These are phyloP conservation scores for Termitomyces bulborhizus DNA, from an alignment of 768 basidiomycete species.

Conservation along the genomic window DNA sequence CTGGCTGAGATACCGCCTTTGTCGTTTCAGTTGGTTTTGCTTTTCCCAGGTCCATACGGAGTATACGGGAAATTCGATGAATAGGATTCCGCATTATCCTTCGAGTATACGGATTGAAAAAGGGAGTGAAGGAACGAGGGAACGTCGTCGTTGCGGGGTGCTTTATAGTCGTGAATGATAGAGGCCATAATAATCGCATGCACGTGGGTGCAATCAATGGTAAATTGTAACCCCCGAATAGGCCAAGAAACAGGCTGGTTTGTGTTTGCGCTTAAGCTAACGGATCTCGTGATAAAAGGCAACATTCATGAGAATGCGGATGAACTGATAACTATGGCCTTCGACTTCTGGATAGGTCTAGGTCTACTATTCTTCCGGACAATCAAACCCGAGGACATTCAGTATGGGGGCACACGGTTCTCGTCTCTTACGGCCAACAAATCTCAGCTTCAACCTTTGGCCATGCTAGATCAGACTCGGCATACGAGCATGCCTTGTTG, in stretches of 20 bases:
- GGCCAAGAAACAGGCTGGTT: neutral
- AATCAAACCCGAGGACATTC: neutral
- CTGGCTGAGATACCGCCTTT: constrained; percentile 3
- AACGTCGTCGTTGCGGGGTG: constrained; percentile 4
- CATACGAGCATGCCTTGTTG: too few species aligned
- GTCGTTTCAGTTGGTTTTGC: constrained; percentile 13
- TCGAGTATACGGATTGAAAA: constrained; percentile 1
- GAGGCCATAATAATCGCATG: neutral
- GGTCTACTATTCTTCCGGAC: neutral
- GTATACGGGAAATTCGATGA: constrained; percentile 30
- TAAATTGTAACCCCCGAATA: neutral
- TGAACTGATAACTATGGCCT: neutral
- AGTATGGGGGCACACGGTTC: neutral
- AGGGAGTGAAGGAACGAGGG: neutral
- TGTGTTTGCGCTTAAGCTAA: neutral
- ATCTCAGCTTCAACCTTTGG: neutral
- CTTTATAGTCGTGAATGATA: constrained; percentile 8
- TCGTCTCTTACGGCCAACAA: neutral
- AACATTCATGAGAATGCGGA: neutral
- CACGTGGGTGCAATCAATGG: neutral
- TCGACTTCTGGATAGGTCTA: neutral
- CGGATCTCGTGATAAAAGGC: neutral
- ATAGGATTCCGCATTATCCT: constrained; percentile 22
- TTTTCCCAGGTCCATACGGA: constrained; percentile 20
- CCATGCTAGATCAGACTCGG: too few species aligned